phyloP scores from a whole-genome alignment of 2,329 filamentous ascomycete genomes.

The Verticillium nonalfalfae region DNA sequence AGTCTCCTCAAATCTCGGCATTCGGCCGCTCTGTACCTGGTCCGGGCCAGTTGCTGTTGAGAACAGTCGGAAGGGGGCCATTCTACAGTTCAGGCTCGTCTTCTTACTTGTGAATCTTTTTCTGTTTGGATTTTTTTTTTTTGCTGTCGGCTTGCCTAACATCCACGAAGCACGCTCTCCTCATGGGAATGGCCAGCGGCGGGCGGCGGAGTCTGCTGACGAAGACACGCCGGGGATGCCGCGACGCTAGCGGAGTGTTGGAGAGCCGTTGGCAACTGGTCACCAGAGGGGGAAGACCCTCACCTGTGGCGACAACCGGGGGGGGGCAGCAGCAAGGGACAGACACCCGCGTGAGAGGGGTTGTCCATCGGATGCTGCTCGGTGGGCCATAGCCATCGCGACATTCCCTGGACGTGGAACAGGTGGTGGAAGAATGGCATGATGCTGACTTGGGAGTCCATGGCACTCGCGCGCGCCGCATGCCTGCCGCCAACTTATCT shows the following conservation, averaged over 20 bases:
- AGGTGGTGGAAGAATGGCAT: conserved; percentile 1
- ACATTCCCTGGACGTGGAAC: conserved; percentile 2
- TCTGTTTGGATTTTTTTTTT: not conserved
- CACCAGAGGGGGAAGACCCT: not conserved
- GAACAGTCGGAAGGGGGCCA: not conserved
- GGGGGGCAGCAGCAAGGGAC: not conserved
- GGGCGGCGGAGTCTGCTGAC: not conserved
- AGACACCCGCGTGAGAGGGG: not conserved
- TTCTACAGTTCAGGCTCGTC: not conserved
- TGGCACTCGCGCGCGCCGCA: not conserved
- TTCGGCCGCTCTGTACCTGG: not conserved
- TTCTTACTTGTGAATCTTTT: not conserved
- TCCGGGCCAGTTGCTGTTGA: not conserved
- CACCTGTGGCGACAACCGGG: not conserved
- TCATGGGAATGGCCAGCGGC: not conserved
- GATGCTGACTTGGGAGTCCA: not conserved
- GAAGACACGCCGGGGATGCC: not conserved
- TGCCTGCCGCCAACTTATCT: not conserved
- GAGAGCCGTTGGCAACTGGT: not conserved
- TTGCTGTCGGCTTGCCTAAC: not conserved
- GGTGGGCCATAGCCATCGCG: conserved; percentile 1
- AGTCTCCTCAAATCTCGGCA: not conserved
- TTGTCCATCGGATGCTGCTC: not conserved
- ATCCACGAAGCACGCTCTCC: not conserved
- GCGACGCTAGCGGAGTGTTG: not conserved